Evolutionary conservation across 2,329 filamentous ascomycete species (phyloP).

Genomic region (Aspergillus sojae): DNA sequence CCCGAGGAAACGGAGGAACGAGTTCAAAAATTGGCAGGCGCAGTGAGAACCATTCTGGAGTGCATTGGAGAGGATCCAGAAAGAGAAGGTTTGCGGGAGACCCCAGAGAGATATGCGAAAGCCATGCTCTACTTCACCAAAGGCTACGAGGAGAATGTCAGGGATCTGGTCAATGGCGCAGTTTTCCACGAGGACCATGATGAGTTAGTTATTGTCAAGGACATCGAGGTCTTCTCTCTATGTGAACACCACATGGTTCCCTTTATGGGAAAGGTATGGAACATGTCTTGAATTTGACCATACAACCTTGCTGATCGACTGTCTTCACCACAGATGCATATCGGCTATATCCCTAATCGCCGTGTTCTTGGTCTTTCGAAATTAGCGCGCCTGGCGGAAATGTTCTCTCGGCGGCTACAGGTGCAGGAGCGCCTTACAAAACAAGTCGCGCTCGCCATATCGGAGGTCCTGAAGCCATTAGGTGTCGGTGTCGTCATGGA

Average conservation of each 20-base stretch:
- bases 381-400: constrained; percentile 90
- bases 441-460: constrained; percentile 91
- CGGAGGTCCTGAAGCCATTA: constrained; percentile 88
- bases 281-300: neutral
- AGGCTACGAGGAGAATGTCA: constrained; percentile 92
- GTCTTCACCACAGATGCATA: constrained; percentile 75
- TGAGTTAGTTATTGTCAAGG: constrained; percentile 96
- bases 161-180: constrained; percentile 87
- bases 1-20: constrained; percentile 61
- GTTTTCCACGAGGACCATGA: constrained; percentile 97
- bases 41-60: constrained; percentile 65
- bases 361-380: constrained; percentile 95
- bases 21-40: constrained; percentile 63
- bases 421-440: constrained; percentile 96
- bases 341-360: constrained; percentile 91
- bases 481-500: constrained; percentile 98
- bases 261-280: constrained; percentile 83
- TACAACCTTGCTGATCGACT: constrained; percentile 12
- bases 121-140: constrained; percentile 95
- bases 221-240: constrained; percentile 91
- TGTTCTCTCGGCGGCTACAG: constrained; percentile 91
- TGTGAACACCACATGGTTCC: constrained; percentile 98
- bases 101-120: constrained; percentile 87
- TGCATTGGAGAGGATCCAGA: constrained; percentile 69
- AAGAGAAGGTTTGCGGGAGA: constrained; percentile 64